Evolutionary conservation across 139 green algal species (phyloP).

Genomic region (Medakamo hakoo): DNA sequence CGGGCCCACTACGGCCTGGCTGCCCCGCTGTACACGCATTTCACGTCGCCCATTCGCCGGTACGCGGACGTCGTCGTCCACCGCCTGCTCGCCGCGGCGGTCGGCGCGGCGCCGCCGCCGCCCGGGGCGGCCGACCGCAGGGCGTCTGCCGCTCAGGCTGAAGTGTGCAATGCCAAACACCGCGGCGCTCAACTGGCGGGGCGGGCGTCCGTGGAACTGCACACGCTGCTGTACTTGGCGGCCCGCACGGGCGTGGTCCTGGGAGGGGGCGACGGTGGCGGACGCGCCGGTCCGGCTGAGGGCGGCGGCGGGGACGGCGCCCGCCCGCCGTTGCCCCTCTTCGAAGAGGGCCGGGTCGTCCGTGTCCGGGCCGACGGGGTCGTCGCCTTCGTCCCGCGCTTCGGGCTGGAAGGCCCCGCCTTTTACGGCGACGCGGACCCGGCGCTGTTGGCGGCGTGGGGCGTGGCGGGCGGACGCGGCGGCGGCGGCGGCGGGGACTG

Average conservation of each 20-base stretch:
- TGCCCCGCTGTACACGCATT: slow-evolving; percentile 88
- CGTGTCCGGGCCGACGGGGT: slow-evolving; percentile 69
- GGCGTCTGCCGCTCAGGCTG: slow-evolving; percentile 35
- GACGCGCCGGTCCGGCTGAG: too few relatives aligned
- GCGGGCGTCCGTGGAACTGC: slow-evolving; percentile 76
- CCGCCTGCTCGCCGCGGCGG: slow-evolving; percentile 59
- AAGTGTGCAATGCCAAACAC: slow-evolving; percentile 85
- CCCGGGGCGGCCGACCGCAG: slow-evolving; percentile 20
- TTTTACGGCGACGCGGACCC: slow-evolving; percentile 20
- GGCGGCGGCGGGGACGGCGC: too few relatives aligned
- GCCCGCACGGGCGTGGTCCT: slow-evolving; percentile 20
- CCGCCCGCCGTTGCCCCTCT: too few relatives aligned
- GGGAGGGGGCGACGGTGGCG: too few relatives aligned
- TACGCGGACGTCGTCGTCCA: slow-evolving; percentile 91
- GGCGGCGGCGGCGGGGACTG: background rate
- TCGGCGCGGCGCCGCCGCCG: slow-evolving; percentile 56
- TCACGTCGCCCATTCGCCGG: slow-evolving; percentile 86
- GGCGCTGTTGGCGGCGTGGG: too few relatives aligned
- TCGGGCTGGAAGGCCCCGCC: slow-evolving; percentile 88
- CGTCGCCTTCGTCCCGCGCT: slow-evolving; percentile 93
- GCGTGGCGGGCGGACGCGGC: slow-evolving; percentile 1
- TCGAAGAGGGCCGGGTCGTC: slow-evolving; percentile 12
- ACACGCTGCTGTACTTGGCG: slow-evolving; percentile 99
- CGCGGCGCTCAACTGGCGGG: slow-evolving; percentile 85
- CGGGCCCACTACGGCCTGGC: slow-evolving; percentile 88